These are phyloP conservation scores for Pleurotus salmoneostramineus DNA, from an alignment of 768 basidiomycete species.

Conservation along the genomic window DNA sequence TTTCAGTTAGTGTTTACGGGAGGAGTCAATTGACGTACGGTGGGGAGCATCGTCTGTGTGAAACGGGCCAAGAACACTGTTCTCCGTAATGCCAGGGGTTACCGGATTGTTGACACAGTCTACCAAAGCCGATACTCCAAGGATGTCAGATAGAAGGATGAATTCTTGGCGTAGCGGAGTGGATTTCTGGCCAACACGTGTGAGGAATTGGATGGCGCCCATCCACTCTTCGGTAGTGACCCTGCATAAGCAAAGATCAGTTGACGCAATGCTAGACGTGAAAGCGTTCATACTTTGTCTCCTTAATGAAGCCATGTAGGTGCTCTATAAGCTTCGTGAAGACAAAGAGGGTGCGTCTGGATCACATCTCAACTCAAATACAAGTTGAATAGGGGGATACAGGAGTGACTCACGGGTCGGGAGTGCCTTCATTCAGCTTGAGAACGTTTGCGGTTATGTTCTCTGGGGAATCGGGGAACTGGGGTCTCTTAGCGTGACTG, in stretches of 20 bases:
- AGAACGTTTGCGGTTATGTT: conserved; percentile 9
- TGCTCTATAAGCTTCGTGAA: conserved; percentile 53
- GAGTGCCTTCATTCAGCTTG: conserved; percentile 5
- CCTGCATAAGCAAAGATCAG: neutral
- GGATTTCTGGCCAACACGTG: conserved; percentile 68
- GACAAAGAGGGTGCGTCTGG: conserved; percentile 28
- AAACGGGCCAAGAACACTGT: conserved; percentile 81
- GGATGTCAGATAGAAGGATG: conserved; percentile 79
- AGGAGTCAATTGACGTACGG: conserved; percentile 33
- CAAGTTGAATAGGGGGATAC: neutral
- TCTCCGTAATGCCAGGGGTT: conserved; percentile 60
- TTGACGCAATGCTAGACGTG: neutral
- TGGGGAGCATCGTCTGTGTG: conserved; percentile 74
- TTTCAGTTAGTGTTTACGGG: neutral
- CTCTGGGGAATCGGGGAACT: conserved; percentile 11
- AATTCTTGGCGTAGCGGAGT: conserved; percentile 70
- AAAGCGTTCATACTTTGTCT: too few relatives aligned
- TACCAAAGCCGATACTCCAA: conserved; percentile 77
- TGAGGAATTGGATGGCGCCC: conserved; percentile 71
- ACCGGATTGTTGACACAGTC: conserved; percentile 71
- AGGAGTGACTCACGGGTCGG: neutral
- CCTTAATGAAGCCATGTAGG: conserved; percentile 69
- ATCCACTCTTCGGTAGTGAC: conserved; percentile 87
- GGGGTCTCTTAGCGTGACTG: neutral
- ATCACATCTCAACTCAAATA: neutral